Conservation (phyloP, 768 basidiomycete species). For the Crepidotus variabilis region DNA sequence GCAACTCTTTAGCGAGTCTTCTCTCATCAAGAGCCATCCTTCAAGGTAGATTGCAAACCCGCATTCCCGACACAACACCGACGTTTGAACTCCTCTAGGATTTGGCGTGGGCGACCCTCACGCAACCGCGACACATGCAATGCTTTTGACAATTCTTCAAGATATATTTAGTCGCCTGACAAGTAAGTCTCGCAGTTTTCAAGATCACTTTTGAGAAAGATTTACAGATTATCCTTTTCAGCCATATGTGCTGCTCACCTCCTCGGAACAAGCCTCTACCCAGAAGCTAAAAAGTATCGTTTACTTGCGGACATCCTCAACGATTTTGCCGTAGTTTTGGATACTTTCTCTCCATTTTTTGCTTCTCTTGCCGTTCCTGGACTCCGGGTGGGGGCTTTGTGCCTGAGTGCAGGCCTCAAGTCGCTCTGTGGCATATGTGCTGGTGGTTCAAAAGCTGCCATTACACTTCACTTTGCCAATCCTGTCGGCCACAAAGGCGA, state of each 20-base stretch:
- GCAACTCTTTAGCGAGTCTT: constrained; percentile 60
- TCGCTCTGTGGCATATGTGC: constrained; percentile 63
- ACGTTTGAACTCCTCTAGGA: constrained; percentile 29
- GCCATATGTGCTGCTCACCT: constrained; percentile 62
- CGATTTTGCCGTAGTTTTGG: constrained; percentile 55
- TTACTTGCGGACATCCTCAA: constrained; percentile 66
- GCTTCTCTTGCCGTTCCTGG: constrained; percentile 34
- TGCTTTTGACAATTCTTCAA: constrained; percentile 63
- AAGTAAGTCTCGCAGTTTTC: constrained; percentile 35
- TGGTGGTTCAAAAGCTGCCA: constrained; percentile 66
- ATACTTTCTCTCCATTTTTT: constrained; percentile 56
- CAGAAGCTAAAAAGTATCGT: constrained; percentile 70
- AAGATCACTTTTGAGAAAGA: not conserved
- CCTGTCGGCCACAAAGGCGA: constrained; percentile 51
- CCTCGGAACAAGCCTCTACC: constrained; percentile 60
- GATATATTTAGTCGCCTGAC: constrained; percentile 61
- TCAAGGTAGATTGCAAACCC: constrained; percentile 40
- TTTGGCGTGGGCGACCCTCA: constrained; percentile 69
- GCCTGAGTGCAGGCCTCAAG: constrained; percentile 54
- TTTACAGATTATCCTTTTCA: constrained; percentile 18
- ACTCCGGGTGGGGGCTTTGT: constrained; percentile 46
- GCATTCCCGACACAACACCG: not conserved
- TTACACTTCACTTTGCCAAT: constrained; percentile 63
- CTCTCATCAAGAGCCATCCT: constrained; percentile 65
- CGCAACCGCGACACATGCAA: constrained; percentile 61